These are phyloP conservation scores for Saccharomyces hybrid DNA, from an alignment of 1,139 yeast species.

Conservation along the genomic window DNA sequence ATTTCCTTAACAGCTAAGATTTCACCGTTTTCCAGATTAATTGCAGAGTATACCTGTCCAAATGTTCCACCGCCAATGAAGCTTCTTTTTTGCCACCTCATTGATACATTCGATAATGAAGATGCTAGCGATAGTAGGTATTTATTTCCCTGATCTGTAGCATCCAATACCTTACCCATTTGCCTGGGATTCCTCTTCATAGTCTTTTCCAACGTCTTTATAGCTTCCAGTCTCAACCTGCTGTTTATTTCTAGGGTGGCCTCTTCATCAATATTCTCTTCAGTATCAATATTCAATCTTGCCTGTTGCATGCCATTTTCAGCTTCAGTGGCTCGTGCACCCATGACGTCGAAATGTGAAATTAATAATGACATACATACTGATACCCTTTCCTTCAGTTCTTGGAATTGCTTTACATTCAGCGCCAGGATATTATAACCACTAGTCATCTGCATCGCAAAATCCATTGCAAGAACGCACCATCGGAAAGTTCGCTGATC, in stretches of 20 bases:
- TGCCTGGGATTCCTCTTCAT: constrained; percentile 27
- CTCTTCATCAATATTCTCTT: constrained; percentile 33
- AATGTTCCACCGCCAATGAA: constrained; percentile 91
- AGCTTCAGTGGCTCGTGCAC: constrained; percentile 75
- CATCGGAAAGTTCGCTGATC: constrained; percentile 84
- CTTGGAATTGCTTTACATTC: constrained; percentile 63
- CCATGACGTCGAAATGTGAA: constrained; percentile 95
- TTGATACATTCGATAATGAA: constrained; percentile 76
- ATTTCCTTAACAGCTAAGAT: constrained; percentile 95
- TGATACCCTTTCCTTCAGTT: constrained; percentile 73
- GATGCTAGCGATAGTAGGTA: constrained; percentile 78
- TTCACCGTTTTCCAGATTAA: constrained; percentile 87
- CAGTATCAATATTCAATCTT: constrained; percentile 21
- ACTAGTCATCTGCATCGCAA: constrained; percentile 87
- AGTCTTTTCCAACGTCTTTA: constrained; percentile 22
- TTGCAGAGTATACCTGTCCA: constrained; percentile 86
- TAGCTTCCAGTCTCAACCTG: constrained; percentile 29
- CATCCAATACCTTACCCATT: constrained; percentile 83
- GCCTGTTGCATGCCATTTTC: constrained; percentile 40
- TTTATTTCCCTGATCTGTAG: constrained; percentile 75
- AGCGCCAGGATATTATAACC: constrained; percentile 80
- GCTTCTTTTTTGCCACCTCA: constrained; percentile 93
- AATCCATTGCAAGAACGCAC: constrained; percentile 90
- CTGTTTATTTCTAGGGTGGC: constrained; percentile 28
- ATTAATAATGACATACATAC: constrained; percentile 87